Evolutionary conservation across 192 early-diverging fungal species (phyloP), one percentile per base, ranked within the genome.

Genomic region (Umbelopsis sp.): DNA sequence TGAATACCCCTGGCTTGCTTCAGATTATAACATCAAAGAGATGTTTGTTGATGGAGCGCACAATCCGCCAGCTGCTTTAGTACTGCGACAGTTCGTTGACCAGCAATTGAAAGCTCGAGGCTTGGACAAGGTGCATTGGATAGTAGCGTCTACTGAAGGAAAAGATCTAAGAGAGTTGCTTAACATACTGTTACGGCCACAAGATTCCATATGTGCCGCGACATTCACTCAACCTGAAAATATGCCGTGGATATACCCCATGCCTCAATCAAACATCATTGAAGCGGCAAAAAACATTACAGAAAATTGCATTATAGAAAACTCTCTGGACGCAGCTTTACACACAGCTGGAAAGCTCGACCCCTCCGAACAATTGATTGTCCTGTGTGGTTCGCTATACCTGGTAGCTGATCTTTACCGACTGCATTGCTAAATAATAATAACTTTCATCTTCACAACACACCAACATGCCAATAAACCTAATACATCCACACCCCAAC

Each of bases 41-140:
- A 67, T 98, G n/a, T 80, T 96, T 9, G 83, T 93, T 0, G 96
- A 98, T 72, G 97, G 97, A 13, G 95, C 95, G 4, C 97, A 98
- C 75, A 98, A 98, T 77, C 81, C 82, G 47, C 86, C 85, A 8
- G 94, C 92, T 0, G 89, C 90, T 0, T 55, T 67, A n/a, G 88
- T 79, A 23, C 78, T 98, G 27, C 71, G 88, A 11, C 80, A 74
- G 1, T 95, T 89, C 78, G 77, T 96, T 8, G 86, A 93, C 73
- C 50, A 68, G 47, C 22, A 70, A 23, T 44, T 71, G 0, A 23
- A 46, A 22, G 58, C 70, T 22, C 15, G 53, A 20, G 13, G 18
- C 12, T 37, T 30, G 13, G n/a, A 49, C 3, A 67, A 78, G 6
- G 85, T 92, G 46, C 79, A 84, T 64, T 98, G 93, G 92, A 86